Evolutionary conservation across 768 basidiomycete species (phyloP), one percentile per base, ranked within the genome.

Genomic region (Mycena galericulata): DNA sequence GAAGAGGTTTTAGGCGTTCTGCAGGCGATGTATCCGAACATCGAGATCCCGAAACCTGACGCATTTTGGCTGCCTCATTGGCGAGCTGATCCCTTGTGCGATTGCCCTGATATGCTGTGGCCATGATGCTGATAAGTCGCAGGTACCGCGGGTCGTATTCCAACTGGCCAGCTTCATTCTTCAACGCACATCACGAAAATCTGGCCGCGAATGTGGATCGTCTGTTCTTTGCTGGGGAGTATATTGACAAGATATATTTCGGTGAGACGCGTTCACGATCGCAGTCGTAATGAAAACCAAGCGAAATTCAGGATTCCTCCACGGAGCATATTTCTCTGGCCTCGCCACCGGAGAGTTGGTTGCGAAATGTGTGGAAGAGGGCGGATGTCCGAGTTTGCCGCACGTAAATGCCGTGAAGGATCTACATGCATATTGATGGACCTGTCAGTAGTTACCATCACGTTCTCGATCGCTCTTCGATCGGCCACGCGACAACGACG

Each of bases 131-230:
- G n/a, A n/a, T n/a, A n/a, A n/a, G n/a, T n/a, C n/a, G n/a, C n/a
- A n/a, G n/a, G n/a, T 88, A 83, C 75, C 82, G 89, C 24, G 89
- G 89, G 5, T 87, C 89, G 4, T 92, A 89, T 70, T 88, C 88
- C 24, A 92, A 91, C 67, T 92, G 90, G 90, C 90, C 90, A 0
- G 82, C 91, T 0, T 83, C 88, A 4, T 90, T 90, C 69, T 76
- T 86, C 14, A 82, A 81, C 18, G 79, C 76, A 11, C 88, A 90
- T 58, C 82, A 87, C n/a, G 78, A 84, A 29, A 89, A 91, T 72
- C 72, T 91, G 51, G 82, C 86, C 24, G 29, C 47, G 10, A 30
- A 50, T 14, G 47, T 50, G 4, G 11, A 43, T 7, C 8, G 41
- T 5, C 41, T 43, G 9, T 43, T 7, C 9, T 43, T 43, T 17